Percentiles rank a stretch among this genome's conserved stretches.
Conservation (phyloP, 805 yeast species). For the Maudiozyma pseudohumilis region DNA sequence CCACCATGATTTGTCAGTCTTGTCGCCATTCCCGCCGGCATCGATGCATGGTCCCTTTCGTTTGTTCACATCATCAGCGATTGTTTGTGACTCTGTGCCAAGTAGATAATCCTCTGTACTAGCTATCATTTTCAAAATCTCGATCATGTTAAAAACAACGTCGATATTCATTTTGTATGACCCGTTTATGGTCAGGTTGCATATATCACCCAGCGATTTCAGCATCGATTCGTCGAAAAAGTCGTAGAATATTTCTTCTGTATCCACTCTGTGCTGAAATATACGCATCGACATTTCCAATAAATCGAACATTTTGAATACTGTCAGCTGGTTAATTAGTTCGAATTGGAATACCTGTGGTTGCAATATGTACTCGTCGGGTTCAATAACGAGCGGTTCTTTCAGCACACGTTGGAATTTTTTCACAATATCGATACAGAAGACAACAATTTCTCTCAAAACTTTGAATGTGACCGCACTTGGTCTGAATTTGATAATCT, state of each 20-base stretch:
- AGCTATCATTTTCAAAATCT: slow-evolving; percentile 39
- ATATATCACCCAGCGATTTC: slow-evolving; percentile 24
- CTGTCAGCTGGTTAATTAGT: slow-evolving; percentile 40
- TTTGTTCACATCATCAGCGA: too few species aligned
- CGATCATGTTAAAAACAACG: slow-evolving; percentile 43
- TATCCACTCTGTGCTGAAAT: slow-evolving; percentile 11
- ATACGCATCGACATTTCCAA: slow-evolving; percentile 37
- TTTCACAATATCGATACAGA: slow-evolving; percentile 22
- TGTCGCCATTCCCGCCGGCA: neutral
- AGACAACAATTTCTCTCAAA: slow-evolving; percentile 25
- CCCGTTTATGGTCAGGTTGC: slow-evolving; percentile 35
- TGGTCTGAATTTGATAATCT: slow-evolving; percentile 48
- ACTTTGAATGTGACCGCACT: slow-evolving; percentile 42
- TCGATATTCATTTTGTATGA: slow-evolving; percentile 42
- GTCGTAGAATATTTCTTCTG: neutral
- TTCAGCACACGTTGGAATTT: slow-evolving; percentile 20
- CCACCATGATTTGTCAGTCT: slow-evolving; percentile 18
- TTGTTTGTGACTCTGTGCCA: neutral
- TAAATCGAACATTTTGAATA: slow-evolving; percentile 46
- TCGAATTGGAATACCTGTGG: slow-evolving; percentile 35
- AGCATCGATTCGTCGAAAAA: slow-evolving; percentile 17
- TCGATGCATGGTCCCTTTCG: too few species aligned
- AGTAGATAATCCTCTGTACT: slow-evolving; percentile 10
- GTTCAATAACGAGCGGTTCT: slow-evolving; percentile 16
- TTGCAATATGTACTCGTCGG: slow-evolving; percentile 17